Conservation (phyloP, 2,329 filamentous ascomycete genomes). For the Samsoniella hepiali region DNA sequence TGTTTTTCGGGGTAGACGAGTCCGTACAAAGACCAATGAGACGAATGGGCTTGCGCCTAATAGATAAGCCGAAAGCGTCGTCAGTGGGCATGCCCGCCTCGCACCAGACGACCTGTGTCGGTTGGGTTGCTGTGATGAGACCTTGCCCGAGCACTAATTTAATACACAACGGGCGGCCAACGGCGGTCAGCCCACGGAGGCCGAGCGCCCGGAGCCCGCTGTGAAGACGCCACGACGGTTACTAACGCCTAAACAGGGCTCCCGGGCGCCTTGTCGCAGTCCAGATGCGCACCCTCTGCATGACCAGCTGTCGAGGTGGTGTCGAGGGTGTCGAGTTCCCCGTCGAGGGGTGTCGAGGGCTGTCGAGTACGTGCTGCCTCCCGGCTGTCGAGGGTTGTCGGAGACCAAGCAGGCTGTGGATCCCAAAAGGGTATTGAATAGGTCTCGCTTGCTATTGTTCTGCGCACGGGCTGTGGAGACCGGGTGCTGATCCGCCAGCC, state of each 20-base stretch:
- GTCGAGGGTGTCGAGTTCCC: background rate
- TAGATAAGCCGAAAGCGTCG: too few species aligned
- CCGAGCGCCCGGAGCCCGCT: background rate
- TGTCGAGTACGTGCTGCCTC: background rate
- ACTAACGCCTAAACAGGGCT: background rate
- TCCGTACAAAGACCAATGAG: too few species aligned
- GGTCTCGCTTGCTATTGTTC: conserved; percentile 19
- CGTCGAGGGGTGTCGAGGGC: background rate
- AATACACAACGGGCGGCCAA: background rate
- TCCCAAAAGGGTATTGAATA: conserved; percentile 20
- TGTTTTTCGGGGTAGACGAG: too few species aligned
- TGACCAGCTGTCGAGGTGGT: background rate
- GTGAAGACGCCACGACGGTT: conserved; percentile 1
- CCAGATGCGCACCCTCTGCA: background rate
- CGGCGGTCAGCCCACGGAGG: background rate
- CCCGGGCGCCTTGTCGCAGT: conserved; percentile 9
- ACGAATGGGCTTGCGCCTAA: too few species aligned
- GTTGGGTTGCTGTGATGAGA: too few species aligned
- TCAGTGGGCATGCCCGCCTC: too few species aligned
- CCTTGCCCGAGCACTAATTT: too few species aligned
- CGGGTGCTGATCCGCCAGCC: conserved; percentile 14
- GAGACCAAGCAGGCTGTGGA: conserved; percentile 1
- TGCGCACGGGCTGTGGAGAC: conserved; percentile 11
- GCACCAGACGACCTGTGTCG: too few species aligned
- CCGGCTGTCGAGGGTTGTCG: background rate